Conservation (phyloP, 805 yeast genomes). For the Spathaspora hagerdaliae region DNA sequence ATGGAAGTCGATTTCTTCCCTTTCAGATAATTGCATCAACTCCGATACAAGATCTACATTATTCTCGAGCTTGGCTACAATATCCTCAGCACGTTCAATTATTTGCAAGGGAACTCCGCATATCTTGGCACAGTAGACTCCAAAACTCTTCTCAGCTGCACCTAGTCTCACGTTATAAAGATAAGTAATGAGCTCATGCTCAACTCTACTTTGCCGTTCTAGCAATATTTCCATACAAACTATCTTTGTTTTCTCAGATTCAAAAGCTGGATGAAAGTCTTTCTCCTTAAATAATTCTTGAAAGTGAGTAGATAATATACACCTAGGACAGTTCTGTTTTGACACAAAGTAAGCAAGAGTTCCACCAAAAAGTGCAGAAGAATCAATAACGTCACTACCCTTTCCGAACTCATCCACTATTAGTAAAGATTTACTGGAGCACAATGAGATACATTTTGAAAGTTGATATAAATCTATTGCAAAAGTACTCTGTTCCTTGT, state of each 20-base stretch:
- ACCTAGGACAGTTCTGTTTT: constrained; percentile 15
- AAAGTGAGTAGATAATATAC: constrained; percentile 40
- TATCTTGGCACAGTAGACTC: constrained; percentile 6
- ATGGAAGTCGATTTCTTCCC: constrained; percentile 2
- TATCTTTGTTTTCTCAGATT: neutral
- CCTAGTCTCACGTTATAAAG: constrained; percentile 4
- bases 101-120: constrained; percentile 4
- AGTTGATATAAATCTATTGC: constrained; percentile 46
- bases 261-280: neutral
- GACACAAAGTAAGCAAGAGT: constrained; percentile 22
- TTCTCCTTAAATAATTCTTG: constrained; percentile 32
- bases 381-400: constrained; percentile 47
- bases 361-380: constrained; percentile 42
- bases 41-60: constrained; percentile 1
- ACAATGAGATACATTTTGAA: constrained; percentile 35
- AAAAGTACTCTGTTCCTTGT: constrained; percentile 45
- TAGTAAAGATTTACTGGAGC: constrained; percentile 39
- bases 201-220: neutral
- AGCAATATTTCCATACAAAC: constrained; percentile 1
- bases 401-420: constrained; percentile 54
- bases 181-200: constrained; percentile 3
- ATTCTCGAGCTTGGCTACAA: constrained; percentile 1
- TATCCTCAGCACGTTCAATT: constrained; percentile 5
- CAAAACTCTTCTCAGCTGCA: constrained; percentile 6
- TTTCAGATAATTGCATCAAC: neutral